A percentile compares a stretch with the other conserved stretches of the same genome.
These are phyloP conservation scores for Linnemannia schmuckeri DNA, from an alignment of 192 early-diverging fungal genomes.

Conservation along the genomic window DNA sequence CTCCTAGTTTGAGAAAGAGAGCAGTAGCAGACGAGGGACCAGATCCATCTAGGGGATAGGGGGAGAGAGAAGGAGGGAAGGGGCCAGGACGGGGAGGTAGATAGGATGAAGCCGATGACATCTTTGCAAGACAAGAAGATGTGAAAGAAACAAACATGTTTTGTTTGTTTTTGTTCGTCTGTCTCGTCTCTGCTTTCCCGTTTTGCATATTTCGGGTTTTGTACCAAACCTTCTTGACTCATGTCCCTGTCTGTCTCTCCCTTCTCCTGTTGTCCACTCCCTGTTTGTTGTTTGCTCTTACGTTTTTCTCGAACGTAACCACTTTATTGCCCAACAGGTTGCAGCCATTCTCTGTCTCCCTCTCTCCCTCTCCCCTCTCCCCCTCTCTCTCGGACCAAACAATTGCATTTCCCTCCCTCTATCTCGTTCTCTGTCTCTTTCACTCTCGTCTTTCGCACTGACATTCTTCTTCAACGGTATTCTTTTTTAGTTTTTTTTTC, in stretches of 20 bases:
- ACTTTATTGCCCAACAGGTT: neutral
- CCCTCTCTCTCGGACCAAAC: neutral
- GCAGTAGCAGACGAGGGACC: neutral
- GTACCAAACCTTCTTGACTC: neutral
- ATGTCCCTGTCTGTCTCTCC: neutral
- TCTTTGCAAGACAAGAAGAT: neutral
- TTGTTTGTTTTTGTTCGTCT: neutral
- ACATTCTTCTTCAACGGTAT: constrained; percentile 6
- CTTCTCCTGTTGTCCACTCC: neutral
- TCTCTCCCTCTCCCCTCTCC: no score
- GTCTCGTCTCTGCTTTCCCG: neutral
- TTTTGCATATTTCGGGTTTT: no score
- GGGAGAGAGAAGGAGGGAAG: neutral
- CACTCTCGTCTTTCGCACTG: neutral
- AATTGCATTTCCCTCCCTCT: neutral
- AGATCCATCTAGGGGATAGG: neutral
- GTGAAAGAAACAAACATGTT: neutral
- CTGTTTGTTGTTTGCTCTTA: neutral
- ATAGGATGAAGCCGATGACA: neutral
- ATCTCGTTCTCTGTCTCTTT: no score
- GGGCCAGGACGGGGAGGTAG: neutral
- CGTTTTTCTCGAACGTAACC: neutral
- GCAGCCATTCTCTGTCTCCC: neutral
- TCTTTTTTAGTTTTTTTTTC: neutral
- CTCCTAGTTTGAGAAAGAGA: neutral